Base-by-base conservation (phyloP, 2,329 filamentous ascomycete species). In the Colletotrichum incanum region DNA sequence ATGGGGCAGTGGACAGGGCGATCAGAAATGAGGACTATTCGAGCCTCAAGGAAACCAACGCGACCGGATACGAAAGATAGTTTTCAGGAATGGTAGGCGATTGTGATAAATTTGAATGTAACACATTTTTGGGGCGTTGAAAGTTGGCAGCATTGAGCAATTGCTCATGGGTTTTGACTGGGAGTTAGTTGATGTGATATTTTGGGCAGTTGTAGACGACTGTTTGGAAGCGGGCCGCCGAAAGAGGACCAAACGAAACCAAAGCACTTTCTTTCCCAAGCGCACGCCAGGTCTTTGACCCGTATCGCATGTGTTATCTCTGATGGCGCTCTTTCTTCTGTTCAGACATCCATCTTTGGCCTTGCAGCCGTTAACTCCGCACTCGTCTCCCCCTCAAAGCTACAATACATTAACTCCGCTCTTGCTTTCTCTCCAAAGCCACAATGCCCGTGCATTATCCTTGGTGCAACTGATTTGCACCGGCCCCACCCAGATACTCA, bases 1-100 rank as follows among this genome's bases (percentile, higher is more conserved):
- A 16, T n/a, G 26, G 47, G 67, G 55, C n/a, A 73, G 71, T 49
- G 62, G 45, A 3, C 55, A 62, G 26, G 37, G 55, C 39, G 28
- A 45, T 26, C 20, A 23, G 11, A 47, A 9, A 26, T 41, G 34
- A 60, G 11, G 14, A 12, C 64, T 14, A 18, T 50, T n/a, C 5
- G 5, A 7, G n/a, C 14, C 9, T 2, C 34, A n/a, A 18, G 14
- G 5, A 1, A 26, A 18, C 37, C 11, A 58, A 9, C 1, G n/a
- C 34, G n/a, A 37, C 18, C n/a, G 7, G 55, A 7, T 5, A 26
- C 28, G n/a, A 41, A 23, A 41, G 12, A 14, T 11, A 12, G 3
- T 28, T 31, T 8, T 12, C 5, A 1, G 23, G 26, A n/a, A 60
- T 1, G 41, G 39, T 18, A 7, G 23, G 41, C 1, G 34, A 9